Percentiles rank a stretch among this genome's conserved stretches.
phyloP scores from a whole-genome alignment of 371 early-diverging fungal species.

The Actinomortierella wolfii region DNA sequence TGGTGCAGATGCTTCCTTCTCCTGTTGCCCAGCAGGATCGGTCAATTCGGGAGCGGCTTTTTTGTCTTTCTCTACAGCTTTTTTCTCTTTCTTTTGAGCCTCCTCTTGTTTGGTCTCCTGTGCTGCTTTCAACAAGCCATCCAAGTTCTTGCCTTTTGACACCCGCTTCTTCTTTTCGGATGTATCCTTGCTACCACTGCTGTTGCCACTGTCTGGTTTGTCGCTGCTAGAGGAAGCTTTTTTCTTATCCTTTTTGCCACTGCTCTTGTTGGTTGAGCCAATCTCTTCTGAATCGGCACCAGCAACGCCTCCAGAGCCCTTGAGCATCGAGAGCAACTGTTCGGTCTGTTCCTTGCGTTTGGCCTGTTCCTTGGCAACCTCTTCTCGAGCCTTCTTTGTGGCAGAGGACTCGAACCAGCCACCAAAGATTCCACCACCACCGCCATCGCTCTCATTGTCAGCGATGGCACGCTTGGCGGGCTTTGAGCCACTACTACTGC shows the following conservation, averaged over 20 bases:
- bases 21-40: neutral
- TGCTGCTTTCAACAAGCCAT: slow-evolving; percentile 2
- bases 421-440: neutral
- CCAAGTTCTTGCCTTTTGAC: slow-evolving; percentile 14
- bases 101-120: neutral
- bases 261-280: too few relatives aligned
- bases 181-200: too few relatives aligned
- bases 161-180: neutral
- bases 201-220: too few relatives aligned
- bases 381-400: slow-evolving; percentile 1
- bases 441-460: too few relatives aligned
- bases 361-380: neutral
- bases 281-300: too few relatives aligned
- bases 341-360: neutral
- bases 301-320: too few relatives aligned
- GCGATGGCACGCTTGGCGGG: neutral
- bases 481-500: neutral
- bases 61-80: neutral
- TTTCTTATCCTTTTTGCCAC: too few relatives aligned
- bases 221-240: too few relatives aligned
- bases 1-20: neutral
- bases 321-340: neutral
- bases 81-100: neutral
- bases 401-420: neutral
- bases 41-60: neutral